phyloP scores from a whole-genome alignment of 257 asterid species.

The Hygrophila difformis region DNA sequence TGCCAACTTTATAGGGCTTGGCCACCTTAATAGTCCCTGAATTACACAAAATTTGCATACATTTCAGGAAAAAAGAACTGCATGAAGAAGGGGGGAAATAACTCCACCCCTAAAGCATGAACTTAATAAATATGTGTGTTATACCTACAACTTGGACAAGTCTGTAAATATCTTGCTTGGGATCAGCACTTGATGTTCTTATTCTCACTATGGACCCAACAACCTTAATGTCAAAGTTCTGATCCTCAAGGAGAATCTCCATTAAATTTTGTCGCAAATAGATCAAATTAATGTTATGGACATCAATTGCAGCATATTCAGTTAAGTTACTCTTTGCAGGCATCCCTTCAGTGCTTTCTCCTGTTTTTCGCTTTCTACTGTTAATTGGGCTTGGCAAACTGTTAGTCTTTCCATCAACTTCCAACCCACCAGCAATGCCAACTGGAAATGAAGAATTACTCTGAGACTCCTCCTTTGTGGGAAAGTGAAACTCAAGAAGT shows the following conservation, averaged over 20 bases:
- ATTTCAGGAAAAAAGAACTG: not conserved
- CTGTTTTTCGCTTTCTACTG: conserved; percentile 45
- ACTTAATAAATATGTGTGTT: conserved; percentile 8
- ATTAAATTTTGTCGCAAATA: conserved; percentile 65
- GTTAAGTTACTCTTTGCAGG: conserved; percentile 38
- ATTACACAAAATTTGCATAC: conserved; percentile 7
- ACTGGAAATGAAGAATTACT: conserved; percentile 45
- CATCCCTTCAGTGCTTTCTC: conserved; percentile 49
- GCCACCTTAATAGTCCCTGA: conserved; percentile 67
- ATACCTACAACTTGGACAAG: conserved; percentile 94
- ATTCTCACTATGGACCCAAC: conserved; percentile 79
- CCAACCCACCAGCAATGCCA: conserved; percentile 28
- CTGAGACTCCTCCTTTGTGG: conserved; percentile 39
- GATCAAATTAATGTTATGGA: conserved; percentile 72
- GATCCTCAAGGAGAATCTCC: conserved; percentile 61
- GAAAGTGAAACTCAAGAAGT: conserved; percentile 76
- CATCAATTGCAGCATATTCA: conserved; percentile 82
- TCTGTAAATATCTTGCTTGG: conserved; percentile 71
- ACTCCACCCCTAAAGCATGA: conserved; percentile 10
- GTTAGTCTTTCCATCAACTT: conserved; percentile 26
- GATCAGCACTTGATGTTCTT: conserved; percentile 58
- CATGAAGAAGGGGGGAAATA: not conserved
- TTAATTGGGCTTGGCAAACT: conserved; percentile 20
- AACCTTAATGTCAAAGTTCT: conserved; percentile 50
- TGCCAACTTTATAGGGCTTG: conserved; percentile 69